A percentile compares a stretch with the other conserved stretches of the same genome.
phyloP scores from a whole-genome alignment of 2,329 filamentous ascomycete species.

The Fusarium tupiense region DNA sequence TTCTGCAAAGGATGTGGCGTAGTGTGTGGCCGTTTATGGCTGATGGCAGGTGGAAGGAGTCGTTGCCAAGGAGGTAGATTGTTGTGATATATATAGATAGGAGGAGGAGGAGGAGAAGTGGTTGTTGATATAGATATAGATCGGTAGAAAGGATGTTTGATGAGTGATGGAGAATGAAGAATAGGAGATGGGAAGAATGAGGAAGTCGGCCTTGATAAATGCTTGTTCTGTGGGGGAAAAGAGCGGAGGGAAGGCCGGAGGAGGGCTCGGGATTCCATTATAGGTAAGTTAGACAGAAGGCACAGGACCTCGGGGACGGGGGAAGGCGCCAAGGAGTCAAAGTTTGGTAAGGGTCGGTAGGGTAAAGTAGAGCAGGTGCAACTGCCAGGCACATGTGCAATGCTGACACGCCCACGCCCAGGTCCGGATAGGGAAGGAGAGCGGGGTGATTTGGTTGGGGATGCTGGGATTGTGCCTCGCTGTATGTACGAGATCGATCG shows the following conservation, averaged over 20 bases:
- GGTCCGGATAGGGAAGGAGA: slow-evolving; percentile 36
- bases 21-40: slow-evolving; percentile 8
- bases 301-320: slow-evolving; percentile 3
- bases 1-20: slow-evolving; percentile 1
- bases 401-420: slow-evolving; percentile 35
- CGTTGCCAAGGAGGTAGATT: slow-evolving; percentile 1
- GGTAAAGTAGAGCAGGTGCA: slow-evolving; percentile 6
- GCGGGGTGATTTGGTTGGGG: slow-evolving; percentile 24
- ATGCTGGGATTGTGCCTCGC: slow-evolving; percentile 15
- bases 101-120: background rate
- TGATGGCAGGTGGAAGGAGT: background rate
- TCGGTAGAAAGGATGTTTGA: background rate
- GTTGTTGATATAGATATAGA: background rate
- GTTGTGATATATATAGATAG: slow-evolving; percentile 3
- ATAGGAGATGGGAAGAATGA: slow-evolving; percentile 18
- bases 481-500: background rate
- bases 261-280: slow-evolving; percentile 27
- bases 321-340: slow-evolving; percentile 18
- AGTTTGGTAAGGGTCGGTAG: background rate
- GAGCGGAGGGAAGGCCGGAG: slow-evolving; percentile 33
- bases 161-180: slow-evolving; percentile 15
- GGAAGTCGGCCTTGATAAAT: slow-evolving; percentile 36
- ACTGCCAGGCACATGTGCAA: slow-evolving; percentile 31
- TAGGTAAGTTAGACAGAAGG: slow-evolving; percentile 20
- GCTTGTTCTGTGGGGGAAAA: slow-evolving; percentile 31